Conservation (phyloP, 257 asterid species). For the Gentiana macrophylla region DNA sequence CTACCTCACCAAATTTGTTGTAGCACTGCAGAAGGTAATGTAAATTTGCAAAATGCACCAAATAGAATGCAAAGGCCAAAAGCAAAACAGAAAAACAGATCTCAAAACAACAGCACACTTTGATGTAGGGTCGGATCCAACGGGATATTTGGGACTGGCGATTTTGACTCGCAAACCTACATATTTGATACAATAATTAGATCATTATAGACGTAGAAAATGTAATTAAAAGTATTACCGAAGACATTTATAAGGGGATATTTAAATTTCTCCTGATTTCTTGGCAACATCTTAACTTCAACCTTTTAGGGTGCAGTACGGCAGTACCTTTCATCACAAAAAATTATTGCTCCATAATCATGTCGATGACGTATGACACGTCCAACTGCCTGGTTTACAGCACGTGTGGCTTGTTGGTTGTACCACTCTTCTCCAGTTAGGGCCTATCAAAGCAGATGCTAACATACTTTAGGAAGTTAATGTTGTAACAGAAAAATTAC, state of each 20-base stretch:
- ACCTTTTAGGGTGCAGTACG: constrained; percentile 8
- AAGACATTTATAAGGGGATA: too few species aligned
- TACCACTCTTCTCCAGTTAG: constrained; percentile 97
- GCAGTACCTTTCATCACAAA: constrained; percentile 80
- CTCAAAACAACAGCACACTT: constrained; percentile 33
- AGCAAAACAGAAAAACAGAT: constrained; percentile 21
- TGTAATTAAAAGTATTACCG: too few species aligned
- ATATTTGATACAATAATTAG: not conserved
- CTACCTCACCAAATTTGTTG: constrained; percentile 84
- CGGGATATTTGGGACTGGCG: constrained; percentile 76
- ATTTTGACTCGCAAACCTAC: constrained; percentile 59
- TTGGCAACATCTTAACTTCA: too few species aligned
- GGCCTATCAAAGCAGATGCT: constrained; percentile 34
- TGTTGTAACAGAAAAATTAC: too few species aligned
- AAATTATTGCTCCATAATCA: constrained; percentile 95
- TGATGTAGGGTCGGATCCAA: constrained; percentile 91
- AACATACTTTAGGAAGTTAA: constrained; percentile 5
- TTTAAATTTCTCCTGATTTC: too few species aligned
- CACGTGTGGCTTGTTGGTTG: constrained; percentile 90
- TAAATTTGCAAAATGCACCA: not conserved
- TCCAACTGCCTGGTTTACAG: constrained; percentile 98
- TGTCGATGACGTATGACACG: constrained; percentile 96
- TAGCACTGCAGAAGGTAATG: constrained; percentile 49
- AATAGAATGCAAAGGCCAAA: constrained; percentile 4
- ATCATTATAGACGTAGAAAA: not conserved